Conservation (phyloP, 2,329 filamentous ascomycete genomes). For the Apiospora sp. region DNA sequence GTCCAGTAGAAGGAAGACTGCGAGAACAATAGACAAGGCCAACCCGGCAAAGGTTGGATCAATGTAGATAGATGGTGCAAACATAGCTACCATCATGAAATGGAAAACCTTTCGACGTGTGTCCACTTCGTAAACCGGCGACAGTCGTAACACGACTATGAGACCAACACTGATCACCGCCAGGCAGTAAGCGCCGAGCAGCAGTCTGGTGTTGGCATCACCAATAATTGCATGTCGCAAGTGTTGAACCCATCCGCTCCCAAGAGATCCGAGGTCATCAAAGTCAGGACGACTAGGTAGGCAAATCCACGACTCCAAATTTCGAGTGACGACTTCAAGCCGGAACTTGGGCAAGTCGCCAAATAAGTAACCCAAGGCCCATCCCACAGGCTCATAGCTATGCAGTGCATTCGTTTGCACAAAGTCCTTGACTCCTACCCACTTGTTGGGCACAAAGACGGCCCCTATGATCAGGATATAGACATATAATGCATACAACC, state of each 20-base stretch:
- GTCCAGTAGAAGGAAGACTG: conserved; percentile 88
- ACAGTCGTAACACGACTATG: conserved; percentile 76
- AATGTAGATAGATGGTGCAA: conserved; percentile 84
- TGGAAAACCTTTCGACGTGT: conserved; percentile 97
- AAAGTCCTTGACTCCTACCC: conserved; percentile 72
- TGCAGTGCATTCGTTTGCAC: conserved; percentile 72
- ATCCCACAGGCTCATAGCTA: conserved; percentile 84
- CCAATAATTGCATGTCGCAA: conserved; percentile 72
- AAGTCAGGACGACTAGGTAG: conserved; percentile 61
- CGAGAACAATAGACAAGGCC: conserved; percentile 79
- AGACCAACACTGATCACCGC: conserved; percentile 75
- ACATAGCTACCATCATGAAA: conserved; percentile 97
- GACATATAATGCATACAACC: conserved; percentile 82
- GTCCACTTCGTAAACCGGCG: conserved; percentile 85
- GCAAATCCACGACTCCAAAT: conserved; percentile 78
- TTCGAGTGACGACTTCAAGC: conserved; percentile 72
- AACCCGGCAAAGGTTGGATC: conserved; percentile 86
- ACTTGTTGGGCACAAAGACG: conserved; percentile 61
- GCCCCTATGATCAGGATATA: conserved; percentile 73
- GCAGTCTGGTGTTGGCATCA: conserved; percentile 81
- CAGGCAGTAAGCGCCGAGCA: conserved; percentile 78
- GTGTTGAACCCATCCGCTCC: conserved; percentile 68
- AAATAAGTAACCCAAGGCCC: conserved; percentile 89
- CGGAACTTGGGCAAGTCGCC: conserved; percentile 79
- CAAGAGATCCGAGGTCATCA: conserved; percentile 48